These are phyloP conservation scores for Penicillium tannophilum DNA, from an alignment of 495 filamentous ascomycete genomes.

Conservation along the genomic window DNA sequence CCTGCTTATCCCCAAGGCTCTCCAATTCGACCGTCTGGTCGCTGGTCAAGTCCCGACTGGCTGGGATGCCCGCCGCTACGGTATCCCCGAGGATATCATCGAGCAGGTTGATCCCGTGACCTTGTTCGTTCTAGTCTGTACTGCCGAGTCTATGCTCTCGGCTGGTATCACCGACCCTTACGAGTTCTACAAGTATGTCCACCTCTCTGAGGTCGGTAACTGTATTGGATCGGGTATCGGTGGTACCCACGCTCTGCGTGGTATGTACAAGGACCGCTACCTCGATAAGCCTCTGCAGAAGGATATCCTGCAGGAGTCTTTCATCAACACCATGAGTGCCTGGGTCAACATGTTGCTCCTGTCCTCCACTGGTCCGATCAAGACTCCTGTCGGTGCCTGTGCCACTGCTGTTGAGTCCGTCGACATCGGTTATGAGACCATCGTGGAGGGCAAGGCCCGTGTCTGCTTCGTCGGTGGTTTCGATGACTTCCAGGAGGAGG, in stretches of 20 bases:
- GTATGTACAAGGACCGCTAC: constrained; percentile 98
- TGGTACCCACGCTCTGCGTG: constrained; percentile 85
- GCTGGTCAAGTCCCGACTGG: constrained; percentile 96
- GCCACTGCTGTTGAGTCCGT: constrained; percentile 96
- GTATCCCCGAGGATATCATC: constrained; percentile 96
- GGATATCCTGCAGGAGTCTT: constrained; percentile 98
- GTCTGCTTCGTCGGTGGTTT: constrained; percentile 98
- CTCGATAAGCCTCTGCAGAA: constrained; percentile 98
- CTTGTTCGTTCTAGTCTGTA: constrained; percentile 90
- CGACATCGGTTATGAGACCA: constrained; percentile 97
- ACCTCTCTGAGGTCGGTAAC: constrained; percentile 97
- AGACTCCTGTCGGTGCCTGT: constrained; percentile 97
- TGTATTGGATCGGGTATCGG: constrained; percentile 97
- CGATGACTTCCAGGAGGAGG: constrained; percentile 99
- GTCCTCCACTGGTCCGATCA: constrained; percentile 97
- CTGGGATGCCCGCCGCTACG: constrained; percentile 93
- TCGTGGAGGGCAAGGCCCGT: constrained; percentile 94
- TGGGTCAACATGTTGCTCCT: constrained; percentile 99
- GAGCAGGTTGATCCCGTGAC: constrained; percentile 96
- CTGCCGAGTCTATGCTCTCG: constrained; percentile 84
- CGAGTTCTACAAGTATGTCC: constrained; percentile 99
- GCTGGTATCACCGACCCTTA: constrained; percentile 99
- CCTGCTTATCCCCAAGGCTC: constrained; percentile 92
- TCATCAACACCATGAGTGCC: constrained; percentile 99
- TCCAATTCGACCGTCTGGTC: constrained; percentile 94